Conservation (phyloP, 2,329 filamentous ascomycete genomes). For the Cercospora sp. region DNA sequence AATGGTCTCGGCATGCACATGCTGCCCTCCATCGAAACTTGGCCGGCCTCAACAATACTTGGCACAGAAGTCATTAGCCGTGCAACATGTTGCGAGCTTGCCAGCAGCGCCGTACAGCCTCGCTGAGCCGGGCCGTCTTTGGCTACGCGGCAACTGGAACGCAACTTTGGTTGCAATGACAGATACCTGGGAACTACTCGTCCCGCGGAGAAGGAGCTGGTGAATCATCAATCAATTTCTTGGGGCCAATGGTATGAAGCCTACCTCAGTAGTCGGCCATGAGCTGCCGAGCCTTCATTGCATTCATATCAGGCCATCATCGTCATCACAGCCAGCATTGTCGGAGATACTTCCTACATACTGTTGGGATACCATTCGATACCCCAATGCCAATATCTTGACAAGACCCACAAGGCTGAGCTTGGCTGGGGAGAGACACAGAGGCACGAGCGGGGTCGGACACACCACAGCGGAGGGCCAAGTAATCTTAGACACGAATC, state of each 20-base stretch:
- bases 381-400: neutral
- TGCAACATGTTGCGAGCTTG: neutral
- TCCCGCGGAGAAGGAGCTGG: neutral
- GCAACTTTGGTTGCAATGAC: neutral
- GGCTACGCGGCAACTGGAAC: neutral
- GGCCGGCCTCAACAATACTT: neutral
- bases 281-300: neutral
- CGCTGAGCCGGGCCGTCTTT: neutral
- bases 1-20: neutral
- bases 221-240: neutral
- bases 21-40: neutral
- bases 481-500: neutral
- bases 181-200: neutral
- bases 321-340: neutral
- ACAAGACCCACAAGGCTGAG: slow-evolving; percentile 5
- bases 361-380: neutral
- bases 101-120: neutral
- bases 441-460: neutral
- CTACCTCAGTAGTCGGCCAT: neutral
- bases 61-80: neutral
- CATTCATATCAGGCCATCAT: neutral
- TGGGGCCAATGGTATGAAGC: neutral
- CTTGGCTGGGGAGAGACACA: slow-evolving; percentile 3
- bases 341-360: neutral
- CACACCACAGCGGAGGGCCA: neutral